phyloP scores from a whole-genome alignment of 2,329 filamentous ascomycete species.

The Stemphylium lycopersici region DNA sequence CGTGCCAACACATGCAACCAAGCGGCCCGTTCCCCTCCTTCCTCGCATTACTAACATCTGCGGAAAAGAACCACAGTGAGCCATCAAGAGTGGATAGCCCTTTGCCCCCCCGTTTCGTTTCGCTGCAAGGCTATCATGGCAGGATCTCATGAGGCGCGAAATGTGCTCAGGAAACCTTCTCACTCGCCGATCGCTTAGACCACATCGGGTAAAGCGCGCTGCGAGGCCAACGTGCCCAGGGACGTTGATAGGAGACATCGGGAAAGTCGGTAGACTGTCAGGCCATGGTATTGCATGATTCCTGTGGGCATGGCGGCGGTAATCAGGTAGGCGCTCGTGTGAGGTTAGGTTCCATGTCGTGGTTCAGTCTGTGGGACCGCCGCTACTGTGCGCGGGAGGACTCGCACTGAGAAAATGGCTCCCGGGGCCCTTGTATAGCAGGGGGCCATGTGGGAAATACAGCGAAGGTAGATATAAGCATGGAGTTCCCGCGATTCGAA shows the following conservation, averaged over 20 bases:
- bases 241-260: not conserved
- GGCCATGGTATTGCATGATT: not conserved
- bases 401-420: too few species aligned
- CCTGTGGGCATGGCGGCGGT: not conserved
- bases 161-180: slow-evolving; percentile 31
- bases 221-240: not conserved
- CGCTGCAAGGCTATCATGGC: not conserved
- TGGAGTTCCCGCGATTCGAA: too few species aligned
- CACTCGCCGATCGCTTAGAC: slow-evolving; percentile 16
- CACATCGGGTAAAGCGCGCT: slow-evolving; percentile 15
- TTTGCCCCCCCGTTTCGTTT: not conserved
- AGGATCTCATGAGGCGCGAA: slow-evolving; percentile 10
- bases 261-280: not conserved
- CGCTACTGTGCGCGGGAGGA: not conserved
- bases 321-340: not conserved
- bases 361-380: slow-evolving; percentile 1
- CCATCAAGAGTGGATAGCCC: not conserved
- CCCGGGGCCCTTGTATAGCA: too few species aligned
- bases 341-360: not conserved
- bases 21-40: slow-evolving; percentile 11
- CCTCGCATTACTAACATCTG: not conserved
- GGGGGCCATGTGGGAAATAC: too few species aligned
- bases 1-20: slow-evolving; percentile 15
- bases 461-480: too few species aligned
- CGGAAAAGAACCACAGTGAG: not conserved